Evolutionary conservation across 331 rosid genomes (phyloP).

Genomic region (Saraca asoca): DNA sequence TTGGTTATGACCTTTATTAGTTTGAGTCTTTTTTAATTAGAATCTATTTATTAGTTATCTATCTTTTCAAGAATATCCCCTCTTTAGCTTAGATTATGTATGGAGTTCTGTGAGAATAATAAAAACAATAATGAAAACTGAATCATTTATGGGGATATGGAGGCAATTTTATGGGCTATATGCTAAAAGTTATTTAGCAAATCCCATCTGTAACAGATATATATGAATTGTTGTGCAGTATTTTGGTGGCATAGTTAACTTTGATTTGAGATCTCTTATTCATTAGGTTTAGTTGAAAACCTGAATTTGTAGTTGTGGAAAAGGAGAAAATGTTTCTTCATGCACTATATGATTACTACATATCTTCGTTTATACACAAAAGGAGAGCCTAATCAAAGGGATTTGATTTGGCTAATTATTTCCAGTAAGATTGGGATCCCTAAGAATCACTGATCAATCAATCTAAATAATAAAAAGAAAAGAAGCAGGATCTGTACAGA

Average conservation of each 20-base stretch:
- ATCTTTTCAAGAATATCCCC: not conserved
- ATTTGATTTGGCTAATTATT: too few species aligned
- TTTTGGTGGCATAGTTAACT: conserved; percentile 28
- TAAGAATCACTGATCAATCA: too few species aligned
- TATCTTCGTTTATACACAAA: too few species aligned
- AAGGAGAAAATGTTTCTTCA: too few species aligned
- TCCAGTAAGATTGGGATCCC: too few species aligned
- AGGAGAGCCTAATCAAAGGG: too few species aligned
- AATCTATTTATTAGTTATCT: not conserved
- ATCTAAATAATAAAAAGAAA: too few species aligned
- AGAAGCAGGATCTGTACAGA: too few species aligned
- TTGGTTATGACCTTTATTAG: conserved; percentile 21
- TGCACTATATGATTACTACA: too few species aligned
- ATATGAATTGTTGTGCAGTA: conserved; percentile 4
- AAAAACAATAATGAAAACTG: not conserved
- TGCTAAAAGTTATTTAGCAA: not conserved
- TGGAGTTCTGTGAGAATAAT: too few species aligned
- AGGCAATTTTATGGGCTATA: not conserved
- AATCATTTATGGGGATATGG: not conserved
- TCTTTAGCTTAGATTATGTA: not conserved
- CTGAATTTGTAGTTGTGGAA: conserved; percentile 6
- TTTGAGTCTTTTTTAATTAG: not conserved
- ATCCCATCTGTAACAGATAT: not conserved
- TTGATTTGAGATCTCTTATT: conserved; percentile 27
- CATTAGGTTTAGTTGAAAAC: conserved; percentile 18